Evolutionary conservation across 352 stramenopile species (phyloP).

Genomic region (Globisporangium mamillatum): DNA sequence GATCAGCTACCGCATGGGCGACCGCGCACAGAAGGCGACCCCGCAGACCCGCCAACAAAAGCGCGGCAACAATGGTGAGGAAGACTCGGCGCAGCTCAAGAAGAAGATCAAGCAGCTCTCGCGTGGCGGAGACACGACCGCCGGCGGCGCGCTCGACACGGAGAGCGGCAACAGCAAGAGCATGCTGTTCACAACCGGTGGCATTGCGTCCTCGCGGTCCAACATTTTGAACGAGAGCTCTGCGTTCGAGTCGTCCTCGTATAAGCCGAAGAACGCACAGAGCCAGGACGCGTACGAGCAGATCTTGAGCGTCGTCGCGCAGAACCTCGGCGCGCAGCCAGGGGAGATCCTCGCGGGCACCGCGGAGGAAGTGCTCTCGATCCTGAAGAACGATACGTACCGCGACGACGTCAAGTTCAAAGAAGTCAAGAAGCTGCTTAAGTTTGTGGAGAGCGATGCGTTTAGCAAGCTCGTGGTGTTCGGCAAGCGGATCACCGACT

Average conservation of each 20-base stretch:
- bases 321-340: slow-evolving; percentile 82
- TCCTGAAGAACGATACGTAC: slow-evolving; percentile 91
- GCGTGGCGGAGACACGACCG: slow-evolving; percentile 18
- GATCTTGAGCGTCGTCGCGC: slow-evolving; percentile 77
- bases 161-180: slow-evolving; percentile 22
- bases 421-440: slow-evolving; percentile 86
- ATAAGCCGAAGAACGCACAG: slow-evolving; percentile 85
- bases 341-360: slow-evolving; percentile 90
- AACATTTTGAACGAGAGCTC: slow-evolving; percentile 75
- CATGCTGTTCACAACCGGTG: slow-evolving; percentile 53
- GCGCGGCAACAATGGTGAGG: slow-evolving; percentile 27
- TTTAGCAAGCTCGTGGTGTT: slow-evolving; percentile 86
- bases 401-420: slow-evolving; percentile 80
- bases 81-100: slow-evolving; percentile 50
- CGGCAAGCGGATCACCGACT: slow-evolving; percentile 89
- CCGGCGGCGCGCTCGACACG: slow-evolving; percentile 7
- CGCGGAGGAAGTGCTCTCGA: slow-evolving; percentile 90
- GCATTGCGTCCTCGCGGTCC: slow-evolving; percentile 34
- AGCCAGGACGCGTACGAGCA: slow-evolving; percentile 89
- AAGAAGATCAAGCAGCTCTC: slow-evolving; percentile 66
- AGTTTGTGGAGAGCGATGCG: slow-evolving; percentile 58
- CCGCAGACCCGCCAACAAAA: slow-evolving; percentile 41
- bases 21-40: slow-evolving; percentile 68
- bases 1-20: slow-evolving; percentile 82
- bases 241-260: slow-evolving; percentile 77